These are phyloP conservation scores for Fonsecaea monophora DNA, from an alignment of 2,329 filamentous ascomycete species.

Conservation along the genomic window DNA sequence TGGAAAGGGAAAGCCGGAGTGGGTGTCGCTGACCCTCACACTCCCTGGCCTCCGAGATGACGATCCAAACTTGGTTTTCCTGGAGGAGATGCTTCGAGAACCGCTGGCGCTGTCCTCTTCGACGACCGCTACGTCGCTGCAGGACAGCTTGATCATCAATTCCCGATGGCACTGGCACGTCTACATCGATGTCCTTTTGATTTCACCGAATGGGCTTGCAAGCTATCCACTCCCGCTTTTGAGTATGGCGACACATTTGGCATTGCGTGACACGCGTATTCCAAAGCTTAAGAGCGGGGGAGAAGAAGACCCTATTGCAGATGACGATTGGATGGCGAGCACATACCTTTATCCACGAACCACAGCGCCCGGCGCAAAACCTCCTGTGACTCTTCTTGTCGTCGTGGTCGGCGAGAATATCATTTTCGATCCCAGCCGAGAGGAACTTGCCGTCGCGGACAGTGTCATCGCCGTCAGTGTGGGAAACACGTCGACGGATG, in stretches of 20 bases:
- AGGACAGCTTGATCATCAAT: slow-evolving; percentile 82
- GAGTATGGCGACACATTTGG: slow-evolving; percentile 90
- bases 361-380: slow-evolving; percentile 48
- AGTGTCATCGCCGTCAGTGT: slow-evolving; percentile 85
- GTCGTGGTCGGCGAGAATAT: slow-evolving; percentile 85
- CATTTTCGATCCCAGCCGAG: slow-evolving; percentile 89
- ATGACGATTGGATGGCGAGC: slow-evolving; percentile 94
- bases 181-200: slow-evolving; percentile 80
- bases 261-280: slow-evolving; percentile 83
- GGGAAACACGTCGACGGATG: slow-evolving; percentile 48
- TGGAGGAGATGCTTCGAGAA: slow-evolving; percentile 87
- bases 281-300: slow-evolving; percentile 84
- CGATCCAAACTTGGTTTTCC: slow-evolving; percentile 84
- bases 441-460: slow-evolving; percentile 93
- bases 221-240: slow-evolving; percentile 88
- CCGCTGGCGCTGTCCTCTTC: slow-evolving; percentile 69
- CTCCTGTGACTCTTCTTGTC: slow-evolving; percentile 89
- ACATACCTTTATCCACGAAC: slow-evolving; percentile 73
- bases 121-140: slow-evolving; percentile 46
- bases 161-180: slow-evolving; percentile 93
- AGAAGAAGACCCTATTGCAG: slow-evolving; percentile 96
- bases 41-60: slow-evolving; percentile 91
- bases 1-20: slow-evolving; percentile 63
- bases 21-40: slow-evolving; percentile 91
- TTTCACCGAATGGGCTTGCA: slow-evolving; percentile 69